Conservation (phyloP, 768 basidiomycete genomes). For the Gautieria morchelliformis region DNA sequence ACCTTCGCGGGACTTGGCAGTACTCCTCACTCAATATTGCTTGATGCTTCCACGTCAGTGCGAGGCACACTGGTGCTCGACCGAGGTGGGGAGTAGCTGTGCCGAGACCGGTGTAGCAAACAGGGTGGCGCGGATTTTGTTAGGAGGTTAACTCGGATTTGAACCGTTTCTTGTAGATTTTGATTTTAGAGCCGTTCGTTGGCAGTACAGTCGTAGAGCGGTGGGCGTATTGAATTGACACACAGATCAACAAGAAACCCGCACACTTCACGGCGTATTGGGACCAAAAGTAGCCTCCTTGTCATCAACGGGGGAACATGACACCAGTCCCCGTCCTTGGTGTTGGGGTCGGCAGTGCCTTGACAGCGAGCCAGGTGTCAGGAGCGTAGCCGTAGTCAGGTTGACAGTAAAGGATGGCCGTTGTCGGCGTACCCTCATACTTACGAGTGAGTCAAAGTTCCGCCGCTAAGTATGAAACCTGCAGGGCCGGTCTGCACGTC, state of each 20-base stretch:
- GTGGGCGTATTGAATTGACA: constrained; percentile 46
- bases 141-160: constrained; percentile 71
- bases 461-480: too few species aligned
- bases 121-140: constrained; percentile 46
- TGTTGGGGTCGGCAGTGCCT: too few species aligned
- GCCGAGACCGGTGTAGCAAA: constrained; percentile 54
- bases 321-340: too few species aligned
- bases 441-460: too few species aligned
- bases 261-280: constrained; percentile 50
- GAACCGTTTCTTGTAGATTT: constrained; percentile 62
- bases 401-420: too few species aligned
- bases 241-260: constrained; percentile 55
- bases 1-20: background rate
- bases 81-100: constrained; percentile 61
- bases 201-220: constrained; percentile 49
- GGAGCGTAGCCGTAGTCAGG: too few species aligned
- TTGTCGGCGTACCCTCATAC: too few species aligned
- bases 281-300: constrained; percentile 60
- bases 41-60: background rate
- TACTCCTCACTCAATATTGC: background rate
- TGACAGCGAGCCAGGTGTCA: too few species aligned
- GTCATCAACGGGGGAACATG: constrained; percentile 68
- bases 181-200: constrained; percentile 53
- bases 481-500: too few species aligned
- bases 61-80: constrained; percentile 36